Percentiles rank a stretch among this genome's conserved stretches.
Conservation (phyloP, 2,329 filamentous ascomycete genomes). For the Scorias spongiosa region DNA sequence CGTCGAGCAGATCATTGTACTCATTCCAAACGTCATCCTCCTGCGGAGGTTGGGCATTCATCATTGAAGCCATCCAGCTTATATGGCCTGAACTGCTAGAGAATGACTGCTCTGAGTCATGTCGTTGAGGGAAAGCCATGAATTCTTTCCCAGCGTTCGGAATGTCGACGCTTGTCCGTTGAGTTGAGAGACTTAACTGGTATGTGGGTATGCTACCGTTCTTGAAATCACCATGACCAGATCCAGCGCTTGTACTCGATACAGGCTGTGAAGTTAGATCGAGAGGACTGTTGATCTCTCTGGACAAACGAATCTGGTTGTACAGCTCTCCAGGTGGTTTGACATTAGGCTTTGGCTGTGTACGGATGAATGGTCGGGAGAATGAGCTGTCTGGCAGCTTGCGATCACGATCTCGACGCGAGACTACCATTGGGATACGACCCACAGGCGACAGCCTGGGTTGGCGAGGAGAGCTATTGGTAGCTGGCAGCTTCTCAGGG, state of each 20-base stretch:
- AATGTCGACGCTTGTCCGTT: conserved; percentile 12
- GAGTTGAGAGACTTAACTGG: conserved; percentile 10
- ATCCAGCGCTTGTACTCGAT: conserved; percentile 14
- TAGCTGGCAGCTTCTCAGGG: conserved; percentile 3
- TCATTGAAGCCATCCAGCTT: conserved; percentile 25
- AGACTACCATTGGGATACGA: conserved; percentile 70
- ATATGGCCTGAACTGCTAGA: conserved; percentile 49
- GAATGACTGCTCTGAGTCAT: conserved; percentile 49
- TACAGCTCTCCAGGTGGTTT: conserved; percentile 14
- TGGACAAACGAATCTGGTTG: conserved; percentile 14
- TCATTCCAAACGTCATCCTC: conserved; percentile 93
- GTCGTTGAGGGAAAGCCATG: conserved; percentile 50
- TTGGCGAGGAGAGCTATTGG: conserved; percentile 18
- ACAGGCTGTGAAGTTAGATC: conserved; percentile 13
- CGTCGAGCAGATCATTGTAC: conserved; percentile 76
- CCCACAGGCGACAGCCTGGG: conserved; percentile 60
- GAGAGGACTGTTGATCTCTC: conserved; percentile 17
- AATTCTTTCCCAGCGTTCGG: conserved; percentile 45
- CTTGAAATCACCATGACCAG: conserved; percentile 7
- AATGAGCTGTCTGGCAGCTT: conserved; percentile 64
- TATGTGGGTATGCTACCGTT: conserved; percentile 10
- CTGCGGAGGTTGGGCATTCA: conserved; percentile 8
- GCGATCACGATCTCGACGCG: conserved; percentile 45
- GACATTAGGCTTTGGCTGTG: conserved; percentile 23
- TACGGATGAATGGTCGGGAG: conserved; percentile 57